phyloP scores from a whole-genome alignment of 1,284 basidiomycete genomes.

The Veloboletus limbatus region DNA sequence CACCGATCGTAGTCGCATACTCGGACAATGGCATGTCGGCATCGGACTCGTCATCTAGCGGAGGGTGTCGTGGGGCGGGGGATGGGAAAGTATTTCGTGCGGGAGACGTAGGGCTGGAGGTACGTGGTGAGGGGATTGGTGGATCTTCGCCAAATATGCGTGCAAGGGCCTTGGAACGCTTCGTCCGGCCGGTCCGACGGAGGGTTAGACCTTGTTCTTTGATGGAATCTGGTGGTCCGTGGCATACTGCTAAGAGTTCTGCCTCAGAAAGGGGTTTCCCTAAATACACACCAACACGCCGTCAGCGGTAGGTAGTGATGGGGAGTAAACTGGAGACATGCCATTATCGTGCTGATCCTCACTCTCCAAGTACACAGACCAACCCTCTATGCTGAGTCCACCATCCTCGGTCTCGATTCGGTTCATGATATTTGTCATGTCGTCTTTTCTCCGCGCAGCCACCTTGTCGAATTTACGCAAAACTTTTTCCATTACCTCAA shows the following conservation, averaged over 20 bases:
- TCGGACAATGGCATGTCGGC: conserved; percentile 36
- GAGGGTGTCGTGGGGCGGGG: conserved; percentile 17
- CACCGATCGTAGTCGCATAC: conserved; percentile 6
- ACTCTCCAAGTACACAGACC: conserved; percentile 76
- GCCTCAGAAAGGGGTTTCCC: conserved; percentile 78
- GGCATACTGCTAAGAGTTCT: conserved; percentile 84
- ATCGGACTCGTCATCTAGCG: conserved; percentile 40
- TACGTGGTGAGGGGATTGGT: conserved; percentile 27
- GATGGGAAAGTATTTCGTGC: conserved; percentile 26
- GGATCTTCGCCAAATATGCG: conserved; percentile 59
- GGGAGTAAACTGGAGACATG: conserved; percentile 32
- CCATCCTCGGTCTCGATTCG: conserved; percentile 58
- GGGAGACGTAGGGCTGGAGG: conserved; percentile 36
- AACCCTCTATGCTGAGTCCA: conserved; percentile 79
- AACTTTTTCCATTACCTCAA: conserved; percentile 83
- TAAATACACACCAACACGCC: conserved; percentile 27
- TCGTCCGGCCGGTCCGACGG: conserved; percentile 45
- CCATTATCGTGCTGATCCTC: conserved; percentile 58
- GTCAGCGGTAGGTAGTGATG: not conserved
- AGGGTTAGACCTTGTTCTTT: conserved; percentile 84
- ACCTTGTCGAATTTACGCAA: conserved; percentile 86
- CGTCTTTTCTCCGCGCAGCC: conserved; percentile 45
- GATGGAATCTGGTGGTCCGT: conserved; percentile 75
- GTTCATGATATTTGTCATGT: conserved; percentile 44
- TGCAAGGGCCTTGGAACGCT: conserved; percentile 47